Conservation (phyloP, 108 stramenopile species). For the Hondaea fermentalgiana region DNA sequence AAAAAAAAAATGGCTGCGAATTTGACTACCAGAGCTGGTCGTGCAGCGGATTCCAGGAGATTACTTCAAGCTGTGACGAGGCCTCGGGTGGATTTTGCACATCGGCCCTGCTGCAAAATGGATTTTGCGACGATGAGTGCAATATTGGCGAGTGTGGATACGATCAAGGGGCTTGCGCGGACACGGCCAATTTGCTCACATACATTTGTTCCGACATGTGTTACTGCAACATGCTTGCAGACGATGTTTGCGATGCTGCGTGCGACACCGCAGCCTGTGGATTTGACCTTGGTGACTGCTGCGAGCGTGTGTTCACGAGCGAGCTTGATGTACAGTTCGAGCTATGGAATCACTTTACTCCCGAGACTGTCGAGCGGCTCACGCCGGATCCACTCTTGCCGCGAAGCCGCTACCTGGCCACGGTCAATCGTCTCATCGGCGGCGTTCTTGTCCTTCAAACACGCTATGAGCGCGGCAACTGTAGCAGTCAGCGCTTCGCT, state of each 20-base stretch:
- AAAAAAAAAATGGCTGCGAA: background rate
- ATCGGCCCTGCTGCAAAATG: background rate
- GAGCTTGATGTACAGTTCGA: background rate
- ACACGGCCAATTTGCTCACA: background rate
- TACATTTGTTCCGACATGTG: background rate
- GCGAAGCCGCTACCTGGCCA: background rate
- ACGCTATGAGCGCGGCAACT: background rate
- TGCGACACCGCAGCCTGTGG: background rate
- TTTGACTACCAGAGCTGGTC: background rate
- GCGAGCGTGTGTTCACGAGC: background rate
- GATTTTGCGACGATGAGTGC: conserved; percentile 1
- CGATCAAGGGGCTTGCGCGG: background rate
- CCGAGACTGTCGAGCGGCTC: background rate
- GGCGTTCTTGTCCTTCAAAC: background rate
- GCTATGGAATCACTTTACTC: background rate
- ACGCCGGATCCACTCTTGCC: background rate
- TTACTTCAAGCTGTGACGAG: background rate
- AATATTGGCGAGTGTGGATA: background rate
- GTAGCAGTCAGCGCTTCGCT: background rate
- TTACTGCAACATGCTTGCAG: background rate
- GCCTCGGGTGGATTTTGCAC: background rate
- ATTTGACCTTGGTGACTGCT: conserved; percentile 5
- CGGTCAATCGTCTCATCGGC: background rate
- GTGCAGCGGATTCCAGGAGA: background rate
- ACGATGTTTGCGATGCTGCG: background rate